Percentiles rank a stretch among this genome's conserved stretches.
Evolutionary conservation across 352 stramenopile genomes (phyloP).

Genomic region (Pythium dissimile): DNA sequence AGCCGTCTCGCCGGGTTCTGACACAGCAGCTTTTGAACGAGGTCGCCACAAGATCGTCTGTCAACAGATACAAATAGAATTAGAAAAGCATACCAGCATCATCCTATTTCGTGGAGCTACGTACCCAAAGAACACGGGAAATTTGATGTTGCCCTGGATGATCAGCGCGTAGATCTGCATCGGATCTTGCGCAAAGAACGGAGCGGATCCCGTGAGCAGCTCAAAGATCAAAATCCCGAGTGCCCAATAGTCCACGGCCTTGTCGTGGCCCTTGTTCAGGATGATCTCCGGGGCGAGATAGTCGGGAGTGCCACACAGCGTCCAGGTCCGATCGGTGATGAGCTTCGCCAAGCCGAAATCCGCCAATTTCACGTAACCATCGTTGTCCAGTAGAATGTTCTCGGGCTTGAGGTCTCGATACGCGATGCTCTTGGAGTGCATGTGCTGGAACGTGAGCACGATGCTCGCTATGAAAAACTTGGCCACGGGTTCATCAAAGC

Average conservation of each 20-base stretch:
- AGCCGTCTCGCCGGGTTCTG: constrained; percentile 70
- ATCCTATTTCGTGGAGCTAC: too few relatives aligned
- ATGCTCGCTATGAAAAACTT: constrained; percentile 90
- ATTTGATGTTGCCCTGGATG: constrained; percentile 84
- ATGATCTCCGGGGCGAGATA: constrained; percentile 94
- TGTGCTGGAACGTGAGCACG: constrained; percentile 87
- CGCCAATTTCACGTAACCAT: constrained; percentile 75
- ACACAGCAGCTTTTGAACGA: constrained; percentile 87
- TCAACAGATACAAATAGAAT: not conserved
- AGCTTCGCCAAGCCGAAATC: constrained; percentile 92
- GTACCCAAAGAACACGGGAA: constrained; percentile 77
- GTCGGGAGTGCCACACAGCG: constrained; percentile 90
- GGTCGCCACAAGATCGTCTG: constrained; percentile 66
- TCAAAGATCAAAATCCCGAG: constrained; percentile 90
- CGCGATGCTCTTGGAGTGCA: constrained; percentile 88
- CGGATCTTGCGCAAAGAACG: constrained; percentile 88
- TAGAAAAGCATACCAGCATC: constrained; percentile 1
- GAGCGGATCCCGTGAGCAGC: constrained; percentile 79
- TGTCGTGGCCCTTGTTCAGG: constrained; percentile 87
- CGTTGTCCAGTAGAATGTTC: constrained; percentile 69
- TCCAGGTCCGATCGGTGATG: constrained; percentile 85
- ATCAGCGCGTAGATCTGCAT: constrained; percentile 93
- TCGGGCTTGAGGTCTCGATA: constrained; percentile 86
- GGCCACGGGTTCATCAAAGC: constrained; percentile 71
- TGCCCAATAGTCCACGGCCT: constrained; percentile 90